Conservation (phyloP, 1,284 basidiomycete species). For the Cryptococcus hybrid region DNA sequence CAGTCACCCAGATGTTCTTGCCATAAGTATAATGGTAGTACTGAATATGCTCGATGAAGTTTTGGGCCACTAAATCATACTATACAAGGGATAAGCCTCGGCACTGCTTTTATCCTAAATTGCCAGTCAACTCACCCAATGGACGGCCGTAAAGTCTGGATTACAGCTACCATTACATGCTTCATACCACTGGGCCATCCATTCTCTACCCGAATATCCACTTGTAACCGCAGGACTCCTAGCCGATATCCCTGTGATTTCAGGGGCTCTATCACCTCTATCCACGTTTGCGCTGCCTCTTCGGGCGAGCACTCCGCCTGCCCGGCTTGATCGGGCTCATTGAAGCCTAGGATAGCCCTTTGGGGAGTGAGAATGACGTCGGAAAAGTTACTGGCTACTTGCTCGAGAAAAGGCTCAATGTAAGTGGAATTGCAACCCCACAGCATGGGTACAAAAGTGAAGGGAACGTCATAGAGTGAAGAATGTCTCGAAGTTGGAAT, state of each 20-base stretch:
- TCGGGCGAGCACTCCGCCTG: constrained; percentile 28
- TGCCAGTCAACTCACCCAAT: constrained; percentile 30
- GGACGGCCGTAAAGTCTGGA: constrained; percentile 54
- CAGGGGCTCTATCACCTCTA: constrained; percentile 29
- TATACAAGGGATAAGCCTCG: constrained; percentile 23
- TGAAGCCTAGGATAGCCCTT: constrained; percentile 30
- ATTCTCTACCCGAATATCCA: constrained; percentile 50
- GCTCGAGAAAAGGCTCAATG: constrained; percentile 19
- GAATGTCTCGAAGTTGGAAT: constrained; percentile 4
- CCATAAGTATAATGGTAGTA: constrained; percentile 58
- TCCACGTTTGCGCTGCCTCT: constrained; percentile 27
- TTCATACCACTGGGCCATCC: constrained; percentile 51
- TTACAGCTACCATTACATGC: constrained; percentile 51
- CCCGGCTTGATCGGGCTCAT: constrained; percentile 26
- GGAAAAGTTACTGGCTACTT: constrained; percentile 17
- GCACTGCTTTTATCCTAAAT: neutral
- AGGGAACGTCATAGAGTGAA: constrained; percentile 8
- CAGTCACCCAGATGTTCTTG: constrained; percentile 62
- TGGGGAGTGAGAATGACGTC: constrained; percentile 10
- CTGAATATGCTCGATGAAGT: constrained; percentile 58
- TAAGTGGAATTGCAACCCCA: constrained; percentile 31
- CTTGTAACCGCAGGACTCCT: constrained; percentile 53
- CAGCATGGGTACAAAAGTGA: constrained; percentile 35
- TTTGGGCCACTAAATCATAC: constrained; percentile 59
- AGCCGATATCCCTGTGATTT: constrained; percentile 43